Base-by-base conservation (phyloP, 1,139 yeast genomes). In the Protomyces inouyei region DNA sequence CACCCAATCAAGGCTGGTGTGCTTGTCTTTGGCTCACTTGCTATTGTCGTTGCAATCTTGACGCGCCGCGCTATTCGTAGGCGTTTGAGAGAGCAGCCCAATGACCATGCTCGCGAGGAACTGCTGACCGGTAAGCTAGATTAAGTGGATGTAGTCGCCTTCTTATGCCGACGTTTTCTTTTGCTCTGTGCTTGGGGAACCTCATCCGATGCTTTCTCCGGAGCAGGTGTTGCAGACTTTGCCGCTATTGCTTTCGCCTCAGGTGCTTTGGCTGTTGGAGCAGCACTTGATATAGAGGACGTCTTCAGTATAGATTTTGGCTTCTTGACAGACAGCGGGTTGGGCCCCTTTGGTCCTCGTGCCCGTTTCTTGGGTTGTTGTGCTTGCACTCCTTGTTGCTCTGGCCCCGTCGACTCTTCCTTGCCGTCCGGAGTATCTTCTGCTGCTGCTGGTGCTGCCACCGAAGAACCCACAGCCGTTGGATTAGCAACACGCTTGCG, bases 311-410 rank as follows among this genome's bases (percentile, higher is more conserved):
- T 18, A n/a, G 48, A 32, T 55, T 65, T 66, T 40, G 64, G 38
- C 52, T 66, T 66, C 43, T 60, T 65, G 36, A 61, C 64, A n/a
- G 65, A 60, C 23, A 66, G 48, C 5, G 68, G 68, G 35, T 66
- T 66, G 6, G 68, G 68, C 12, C 61, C 67, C n/a, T 59, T 54
- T 3, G 64, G 65, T 1, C 68, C 68, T 23, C 38, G 35, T 32
- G 35, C 45, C 54, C 46, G 43, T 55, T 40, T 37, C 48, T 48
- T 54, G 38, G 32, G 21, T 35, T 14, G 51, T 38, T 14, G n/a
- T 9, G 51, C 57, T 12, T 55, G 48, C 9, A 8, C 43, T 16
- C 46, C 55, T 35, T 21, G 23, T 4, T 23, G 46, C 36, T 37
- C 61, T 5, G 32, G 9, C 8, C 32, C 32, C 8, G 8, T 28